A percentile compares a stretch with the other conserved stretches of the same genome.
phyloP scores from a whole-genome alignment of 306 rosid genomes.

The Heteromeles arbutifolia region DNA sequence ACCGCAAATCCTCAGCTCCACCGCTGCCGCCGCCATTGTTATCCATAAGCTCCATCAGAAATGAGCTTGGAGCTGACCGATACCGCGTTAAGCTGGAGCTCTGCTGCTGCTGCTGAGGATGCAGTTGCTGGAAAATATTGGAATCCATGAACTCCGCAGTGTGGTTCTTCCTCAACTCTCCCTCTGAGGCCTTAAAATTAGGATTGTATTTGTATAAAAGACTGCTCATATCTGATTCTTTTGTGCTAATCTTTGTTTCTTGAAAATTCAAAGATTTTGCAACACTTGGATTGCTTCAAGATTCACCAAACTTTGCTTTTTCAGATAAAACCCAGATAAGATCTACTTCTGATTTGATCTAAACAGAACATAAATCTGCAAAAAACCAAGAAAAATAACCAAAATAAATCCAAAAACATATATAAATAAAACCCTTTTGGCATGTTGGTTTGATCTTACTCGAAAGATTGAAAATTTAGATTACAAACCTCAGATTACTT shows the following conservation, averaged over 20 bases:
- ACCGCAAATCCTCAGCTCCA: slow-evolving; percentile 19
- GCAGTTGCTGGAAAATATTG: slow-evolving; percentile 18
- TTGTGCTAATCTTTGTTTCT: neutral
- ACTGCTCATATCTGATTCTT: slow-evolving; percentile 45
- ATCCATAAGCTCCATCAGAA: slow-evolving; percentile 29
- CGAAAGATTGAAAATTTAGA: neutral
- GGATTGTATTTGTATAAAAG: slow-evolving; percentile 33
- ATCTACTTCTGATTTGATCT: neutral
- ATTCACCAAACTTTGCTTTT: neutral
- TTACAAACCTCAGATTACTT: neutral
- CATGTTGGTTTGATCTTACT: neutral
- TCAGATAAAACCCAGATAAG: neutral
- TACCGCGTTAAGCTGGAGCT: slow-evolving; percentile 43
- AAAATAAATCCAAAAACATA: neutral
- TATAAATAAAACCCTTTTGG: neutral
- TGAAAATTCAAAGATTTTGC: neutral
- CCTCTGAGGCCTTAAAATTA: slow-evolving; percentile 29
- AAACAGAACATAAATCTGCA: slow-evolving; percentile 14
- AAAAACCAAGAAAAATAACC: neutral
- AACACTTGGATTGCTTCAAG: neutral
- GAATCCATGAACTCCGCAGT: slow-evolving; percentile 51
- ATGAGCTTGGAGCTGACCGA: slow-evolving; percentile 54
- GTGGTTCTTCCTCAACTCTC: slow-evolving; percentile 42
- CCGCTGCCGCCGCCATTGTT: slow-evolving; percentile 31
- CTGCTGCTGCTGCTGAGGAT: slow-evolving; percentile 25